A percentile compares a stretch with the other conserved stretches of the same genome.
Evolutionary conservation across 176 grass and related monocot genomes (phyloP).

Genomic region (Bonia amplexicaulis): DNA sequence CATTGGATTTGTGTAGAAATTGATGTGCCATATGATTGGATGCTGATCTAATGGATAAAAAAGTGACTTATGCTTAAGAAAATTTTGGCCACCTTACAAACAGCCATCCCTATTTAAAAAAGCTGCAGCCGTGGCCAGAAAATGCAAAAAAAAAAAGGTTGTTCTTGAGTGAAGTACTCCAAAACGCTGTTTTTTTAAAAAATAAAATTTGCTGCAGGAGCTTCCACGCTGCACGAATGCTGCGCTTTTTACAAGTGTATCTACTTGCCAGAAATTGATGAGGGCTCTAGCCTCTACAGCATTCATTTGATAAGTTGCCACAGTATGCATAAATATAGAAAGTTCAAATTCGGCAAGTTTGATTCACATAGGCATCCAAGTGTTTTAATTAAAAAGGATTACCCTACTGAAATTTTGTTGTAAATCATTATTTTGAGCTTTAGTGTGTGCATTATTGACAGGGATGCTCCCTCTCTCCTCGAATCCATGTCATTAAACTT

Average conservation of each 20-base stretch:
- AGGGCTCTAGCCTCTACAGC: background rate
- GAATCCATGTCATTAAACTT: too few relatives aligned
- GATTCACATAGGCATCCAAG: background rate
- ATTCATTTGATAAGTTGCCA: background rate
- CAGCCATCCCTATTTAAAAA: background rate
- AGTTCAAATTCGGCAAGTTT: background rate
- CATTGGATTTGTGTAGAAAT: too few relatives aligned
- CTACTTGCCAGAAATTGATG: background rate
- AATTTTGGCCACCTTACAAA: too few relatives aligned
- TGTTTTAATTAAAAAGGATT: background rate
- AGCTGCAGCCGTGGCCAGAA: background rate
- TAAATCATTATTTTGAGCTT: background rate
- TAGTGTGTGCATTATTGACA: background rate
- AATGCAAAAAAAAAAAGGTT: background rate
- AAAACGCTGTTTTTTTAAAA: background rate
- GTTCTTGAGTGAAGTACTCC: background rate
- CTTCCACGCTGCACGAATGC: background rate
- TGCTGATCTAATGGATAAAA: too few relatives aligned
- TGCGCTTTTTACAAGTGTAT: background rate
- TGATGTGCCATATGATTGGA: too few relatives aligned
- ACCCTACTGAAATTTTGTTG: background rate
- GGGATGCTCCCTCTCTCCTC: too few relatives aligned
- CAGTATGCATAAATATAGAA: background rate
- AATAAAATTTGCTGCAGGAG: background rate
- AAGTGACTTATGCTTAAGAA: too few relatives aligned